Conservation (phyloP, 495 filamentous ascomycete genomes). For the Hypoxylon rickii region DNA sequence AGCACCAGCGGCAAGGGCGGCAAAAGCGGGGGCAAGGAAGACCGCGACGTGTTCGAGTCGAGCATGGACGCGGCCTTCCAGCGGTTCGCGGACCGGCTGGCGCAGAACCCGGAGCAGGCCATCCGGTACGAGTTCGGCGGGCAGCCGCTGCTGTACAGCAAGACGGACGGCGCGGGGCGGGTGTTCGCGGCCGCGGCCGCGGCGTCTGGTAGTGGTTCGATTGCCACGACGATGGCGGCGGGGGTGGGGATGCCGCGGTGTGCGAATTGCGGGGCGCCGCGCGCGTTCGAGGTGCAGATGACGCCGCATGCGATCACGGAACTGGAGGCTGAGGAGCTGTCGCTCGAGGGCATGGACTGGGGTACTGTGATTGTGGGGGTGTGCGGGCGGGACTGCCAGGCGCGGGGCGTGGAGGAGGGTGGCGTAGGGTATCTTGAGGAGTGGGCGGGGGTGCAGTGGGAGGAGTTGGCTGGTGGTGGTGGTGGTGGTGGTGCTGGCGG, state of each 20-base stretch:
- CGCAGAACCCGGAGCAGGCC: constrained; percentile 91
- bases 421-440: constrained; percentile 81
- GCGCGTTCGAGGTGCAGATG: constrained; percentile 85
- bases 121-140: constrained; percentile 91
- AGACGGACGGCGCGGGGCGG: constrained; percentile 73
- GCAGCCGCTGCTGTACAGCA: constrained; percentile 77
- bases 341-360: constrained; percentile 96
- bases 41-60: constrained; percentile 83
- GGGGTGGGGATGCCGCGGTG: constrained; percentile 69
- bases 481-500: constrained; percentile 11
- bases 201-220: neutral
- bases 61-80: constrained; percentile 87
- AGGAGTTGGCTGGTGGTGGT: constrained; percentile 59
- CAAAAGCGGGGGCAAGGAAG: constrained; percentile 62
- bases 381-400: constrained; percentile 72
- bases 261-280: constrained; percentile 68
- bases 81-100: constrained; percentile 82
- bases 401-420: constrained; percentile 50
- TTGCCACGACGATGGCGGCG: constrained; percentile 20
- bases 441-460: constrained; percentile 98
- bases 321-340: constrained; percentile 78
- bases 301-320: constrained; percentile 88
- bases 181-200: constrained; percentile 45
- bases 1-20: constrained; percentile 39
- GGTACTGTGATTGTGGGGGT: constrained; percentile 92